Percentiles rank a stretch among this genome's conserved stretches.
Evolutionary conservation across 73 alveolate genomes (phyloP).

Genomic region (Paramecium caudatum): DNA sequence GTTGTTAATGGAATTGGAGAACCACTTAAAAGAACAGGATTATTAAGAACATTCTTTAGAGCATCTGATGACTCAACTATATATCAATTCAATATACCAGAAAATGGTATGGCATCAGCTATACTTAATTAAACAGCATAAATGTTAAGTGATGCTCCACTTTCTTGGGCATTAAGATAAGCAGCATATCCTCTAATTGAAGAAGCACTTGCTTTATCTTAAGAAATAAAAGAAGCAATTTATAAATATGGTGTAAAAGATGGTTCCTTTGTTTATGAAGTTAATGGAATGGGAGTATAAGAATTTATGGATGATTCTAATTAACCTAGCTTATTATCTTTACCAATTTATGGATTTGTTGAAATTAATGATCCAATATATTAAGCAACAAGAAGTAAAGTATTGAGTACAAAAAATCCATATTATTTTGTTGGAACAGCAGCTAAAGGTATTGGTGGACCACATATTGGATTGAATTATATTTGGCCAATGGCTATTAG

Average conservation of each 20-base stretch:
- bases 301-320: constrained; percentile 93
- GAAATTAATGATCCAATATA: constrained; percentile 82
- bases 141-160: constrained; percentile 60
- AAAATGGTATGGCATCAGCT: constrained; percentile 87
- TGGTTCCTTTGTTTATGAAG: constrained; percentile 85
- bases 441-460: constrained; percentile 88
- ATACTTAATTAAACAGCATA: constrained; percentile 83
- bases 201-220: constrained; percentile 71
- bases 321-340: constrained; percentile 84
- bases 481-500: constrained; percentile 92
- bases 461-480: constrained; percentile 86
- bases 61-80: constrained; percentile 89
- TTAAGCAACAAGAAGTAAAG: constrained; percentile 84
- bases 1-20: constrained; percentile 83
- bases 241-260: constrained; percentile 81
- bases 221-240: constrained; percentile 81
- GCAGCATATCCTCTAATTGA: constrained; percentile 58
- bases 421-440: constrained; percentile 84
- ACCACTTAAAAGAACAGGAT: constrained; percentile 79
- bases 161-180: constrained; percentile 28
- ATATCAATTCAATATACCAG: constrained; percentile 87
- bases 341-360: constrained; percentile 86
- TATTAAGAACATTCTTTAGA: constrained; percentile 87
- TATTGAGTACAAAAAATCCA: constrained; percentile 83
- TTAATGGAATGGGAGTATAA: constrained; percentile 87